Conservation (phyloP, 306 rosid genomes). For the Lathyrus aphaca region DNA sequence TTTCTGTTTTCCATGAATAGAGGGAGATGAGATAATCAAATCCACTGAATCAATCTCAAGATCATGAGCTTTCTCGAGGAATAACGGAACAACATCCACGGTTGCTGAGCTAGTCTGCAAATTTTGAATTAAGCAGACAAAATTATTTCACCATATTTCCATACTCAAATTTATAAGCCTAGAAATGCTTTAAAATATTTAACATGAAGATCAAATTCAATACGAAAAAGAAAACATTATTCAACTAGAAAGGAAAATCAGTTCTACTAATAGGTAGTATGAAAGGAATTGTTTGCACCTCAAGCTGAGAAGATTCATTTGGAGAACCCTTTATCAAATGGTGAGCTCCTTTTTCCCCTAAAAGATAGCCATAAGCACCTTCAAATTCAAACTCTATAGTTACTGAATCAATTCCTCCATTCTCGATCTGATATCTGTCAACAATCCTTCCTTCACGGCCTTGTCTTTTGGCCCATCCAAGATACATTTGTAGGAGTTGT, state of each 20-base stretch:
- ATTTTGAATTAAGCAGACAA: conserved; percentile 37
- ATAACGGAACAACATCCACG: conserved; percentile 78
- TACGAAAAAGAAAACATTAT: conserved; percentile 12
- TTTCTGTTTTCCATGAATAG: conserved; percentile 46
- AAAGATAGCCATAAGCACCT: conserved; percentile 81
- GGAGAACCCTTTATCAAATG: conserved; percentile 51
- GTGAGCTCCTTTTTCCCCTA: conserved; percentile 83
- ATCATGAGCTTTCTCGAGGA: conserved; percentile 53
- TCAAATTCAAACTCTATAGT: conserved; percentile 78
- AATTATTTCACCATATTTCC: not conserved
- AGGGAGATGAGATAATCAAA: conserved; percentile 53
- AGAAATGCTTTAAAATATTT: too few relatives aligned
- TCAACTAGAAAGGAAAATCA: conserved; percentile 20
- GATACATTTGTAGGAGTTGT: conserved; percentile 68
- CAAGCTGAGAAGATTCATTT: conserved; percentile 47
- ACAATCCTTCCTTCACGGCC: conserved; percentile 71
- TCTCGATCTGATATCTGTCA: conserved; percentile 52
- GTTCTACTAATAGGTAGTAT: conserved; percentile 19
- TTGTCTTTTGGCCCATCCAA: conserved; percentile 74
- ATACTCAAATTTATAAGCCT: too few relatives aligned
- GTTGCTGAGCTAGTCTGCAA: conserved; percentile 63
- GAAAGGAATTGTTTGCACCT: conserved; percentile 51
- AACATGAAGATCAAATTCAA: not conserved
- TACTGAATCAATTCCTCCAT: conserved; percentile 67
- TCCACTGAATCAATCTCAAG: conserved; percentile 56